phyloP scores from a whole-genome alignment of 1,284 basidiomycete genomes.

The Ceratobasidium sp. region DNA sequence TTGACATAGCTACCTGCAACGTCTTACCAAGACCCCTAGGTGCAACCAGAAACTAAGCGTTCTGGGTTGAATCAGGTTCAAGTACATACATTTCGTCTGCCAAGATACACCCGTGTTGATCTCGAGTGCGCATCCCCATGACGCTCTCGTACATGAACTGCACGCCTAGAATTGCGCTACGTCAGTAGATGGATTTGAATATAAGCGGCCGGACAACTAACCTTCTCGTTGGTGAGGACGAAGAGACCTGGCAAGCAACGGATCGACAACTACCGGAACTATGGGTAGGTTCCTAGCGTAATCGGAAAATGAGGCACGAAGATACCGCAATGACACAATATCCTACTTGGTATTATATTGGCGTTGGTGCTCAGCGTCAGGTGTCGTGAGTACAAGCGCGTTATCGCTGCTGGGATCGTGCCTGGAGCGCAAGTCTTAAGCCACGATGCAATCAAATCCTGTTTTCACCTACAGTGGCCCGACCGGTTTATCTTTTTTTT shows the following conservation, averaged over 20 bases:
- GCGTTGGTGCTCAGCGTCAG: constrained; percentile 70
- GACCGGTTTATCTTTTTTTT: constrained; percentile 45
- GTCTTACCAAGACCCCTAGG: constrained; percentile 95
- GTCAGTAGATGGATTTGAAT: neutral
- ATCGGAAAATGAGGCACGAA: constrained; percentile 26
- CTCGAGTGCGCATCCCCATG: constrained; percentile 90
- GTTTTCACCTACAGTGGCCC: constrained; percentile 55
- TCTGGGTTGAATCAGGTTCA: too few relatives aligned
- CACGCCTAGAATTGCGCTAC: constrained; percentile 61
- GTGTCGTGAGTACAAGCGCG: constrained; percentile 87
- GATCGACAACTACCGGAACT: constrained; percentile 93
- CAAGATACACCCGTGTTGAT: constrained; percentile 88
- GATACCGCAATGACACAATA: neutral
- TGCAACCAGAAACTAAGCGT: constrained; percentile 40
- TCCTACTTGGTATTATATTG: constrained; percentile 77
- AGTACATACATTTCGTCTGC: constrained; percentile 89
- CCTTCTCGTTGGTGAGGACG: constrained; percentile 94
- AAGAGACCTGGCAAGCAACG: constrained; percentile 77
- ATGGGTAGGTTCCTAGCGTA: constrained; percentile 61
- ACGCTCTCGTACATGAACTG: constrained; percentile 96
- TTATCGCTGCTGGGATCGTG: constrained; percentile 77
- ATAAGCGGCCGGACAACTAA: constrained; percentile 45
- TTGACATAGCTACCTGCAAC: constrained; percentile 61
- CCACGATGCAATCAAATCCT: constrained; percentile 42
- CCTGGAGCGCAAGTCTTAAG: constrained; percentile 52